These are phyloP conservation scores for Panicum virgatum DNA, from an alignment of 202 grass and related monocot species.

Conservation along the genomic window DNA sequence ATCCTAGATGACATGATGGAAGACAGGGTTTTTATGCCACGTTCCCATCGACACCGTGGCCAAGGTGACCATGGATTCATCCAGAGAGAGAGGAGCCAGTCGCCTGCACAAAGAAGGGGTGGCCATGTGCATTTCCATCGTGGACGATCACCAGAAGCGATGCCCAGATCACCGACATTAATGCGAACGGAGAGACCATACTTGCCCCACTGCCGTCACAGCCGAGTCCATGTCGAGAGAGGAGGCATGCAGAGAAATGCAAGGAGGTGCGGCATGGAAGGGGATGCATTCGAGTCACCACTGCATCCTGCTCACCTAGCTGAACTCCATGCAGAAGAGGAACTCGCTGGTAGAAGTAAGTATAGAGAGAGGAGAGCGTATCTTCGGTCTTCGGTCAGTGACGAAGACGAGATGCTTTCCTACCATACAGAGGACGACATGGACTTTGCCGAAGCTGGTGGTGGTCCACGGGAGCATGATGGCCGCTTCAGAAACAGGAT, in stretches of 20 bases:
- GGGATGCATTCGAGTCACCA: slow-evolving; percentile 39
- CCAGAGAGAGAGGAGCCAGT: slow-evolving; percentile 57
- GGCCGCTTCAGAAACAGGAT: slow-evolving; percentile 46
- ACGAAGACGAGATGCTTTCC: slow-evolving; percentile 46
- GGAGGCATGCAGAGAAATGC: slow-evolving; percentile 46
- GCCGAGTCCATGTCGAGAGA: slow-evolving; percentile 39
- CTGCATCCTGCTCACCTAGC: slow-evolving; percentile 40
- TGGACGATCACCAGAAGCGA: slow-evolving; percentile 56
- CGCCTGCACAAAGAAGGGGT: slow-evolving; percentile 64
- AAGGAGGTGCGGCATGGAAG: slow-evolving; percentile 49
- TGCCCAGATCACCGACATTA: slow-evolving; percentile 51
- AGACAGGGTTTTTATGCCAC: slow-evolving; percentile 40
- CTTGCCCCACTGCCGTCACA: slow-evolving; percentile 42
- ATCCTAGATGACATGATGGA: slow-evolving; percentile 51
- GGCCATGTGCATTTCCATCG: slow-evolving; percentile 46
- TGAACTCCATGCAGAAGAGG: slow-evolving; percentile 42
- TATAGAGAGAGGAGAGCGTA: slow-evolving; percentile 45
- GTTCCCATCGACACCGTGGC: slow-evolving; percentile 42
- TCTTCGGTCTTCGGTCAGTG: slow-evolving; percentile 24
- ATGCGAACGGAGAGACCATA: slow-evolving; percentile 51
- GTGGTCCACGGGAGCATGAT: slow-evolving; percentile 33
- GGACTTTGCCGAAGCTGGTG: slow-evolving; percentile 40
- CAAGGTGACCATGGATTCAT: slow-evolving; percentile 53
- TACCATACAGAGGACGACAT: slow-evolving; percentile 47
- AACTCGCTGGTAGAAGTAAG: slow-evolving; percentile 46